Base-by-base conservation (phyloP, 495 filamentous ascomycete species). In the Saxophila tyrrhenica region DNA sequence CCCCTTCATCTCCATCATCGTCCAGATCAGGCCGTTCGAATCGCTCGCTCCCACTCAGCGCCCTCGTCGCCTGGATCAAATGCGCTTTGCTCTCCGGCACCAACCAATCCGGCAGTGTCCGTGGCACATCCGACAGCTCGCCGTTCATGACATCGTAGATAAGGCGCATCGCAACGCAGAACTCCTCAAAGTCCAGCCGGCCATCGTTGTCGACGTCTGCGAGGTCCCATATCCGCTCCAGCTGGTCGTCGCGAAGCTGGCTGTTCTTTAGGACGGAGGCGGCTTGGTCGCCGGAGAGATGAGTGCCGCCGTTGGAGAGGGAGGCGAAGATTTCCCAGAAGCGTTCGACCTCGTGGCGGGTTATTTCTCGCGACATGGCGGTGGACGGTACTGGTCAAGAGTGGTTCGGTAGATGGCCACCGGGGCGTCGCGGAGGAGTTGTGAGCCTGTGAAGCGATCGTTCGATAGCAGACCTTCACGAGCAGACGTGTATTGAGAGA, bases 281-380 rank as follows among this genome's bases (percentile, higher is more conserved):
- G 44, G 92, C 92, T 69, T 95, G 89, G 55, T 84, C 82, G 69
- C 89, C 94, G 50, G 85, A 92, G 35, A 98, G 76, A 69, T 83
- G 87, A 63, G 84, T 75, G 58, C 85, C 84, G 69, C 90, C 91
- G 69, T 85, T 84, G 55, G 81, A 77, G 51, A 95, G 77, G 35
- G 88, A 82, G 51, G 85, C 77, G 73, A 98, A 98, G 70, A 98
- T 97, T 74, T 97, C 94, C 92, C 92, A 98, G 72, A 97, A 98
- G 53, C 90, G 88, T 65, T 95, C 89, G 63, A 98, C 86, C 69
- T 98, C 94, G n/a, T n/a, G n/a, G n/a, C n/a, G 73, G 86, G 85
- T 67, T 92, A 83, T 63, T 95, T 90, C 69, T 97, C 97, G 47
- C 57, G 35, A 39, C 35, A 39, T 39, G 35, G 35, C 35, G 35